Conservation (phyloP, 1,284 basidiomycete genomes). For the Athelia psychrophila region DNA sequence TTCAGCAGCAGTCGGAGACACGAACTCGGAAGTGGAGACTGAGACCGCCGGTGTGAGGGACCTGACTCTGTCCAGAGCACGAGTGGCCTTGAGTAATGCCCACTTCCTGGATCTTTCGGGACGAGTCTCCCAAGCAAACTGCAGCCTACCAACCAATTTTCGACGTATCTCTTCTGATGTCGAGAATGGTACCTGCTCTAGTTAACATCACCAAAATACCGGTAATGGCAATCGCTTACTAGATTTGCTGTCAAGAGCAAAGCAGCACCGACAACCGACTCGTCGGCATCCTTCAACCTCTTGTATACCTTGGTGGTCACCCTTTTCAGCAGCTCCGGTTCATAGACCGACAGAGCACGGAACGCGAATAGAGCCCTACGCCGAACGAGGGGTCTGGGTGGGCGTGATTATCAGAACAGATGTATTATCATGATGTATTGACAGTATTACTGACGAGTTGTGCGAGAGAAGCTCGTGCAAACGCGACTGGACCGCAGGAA, state of each 20-base stretch:
- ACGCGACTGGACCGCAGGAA: constrained; percentile 70
- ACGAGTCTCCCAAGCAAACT: constrained; percentile 11
- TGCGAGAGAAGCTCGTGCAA: constrained; percentile 63
- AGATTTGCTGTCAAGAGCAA: constrained; percentile 31
- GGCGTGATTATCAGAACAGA: constrained; percentile 8
- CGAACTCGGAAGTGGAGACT: constrained; percentile 17
- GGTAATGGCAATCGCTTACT: constrained; percentile 11
- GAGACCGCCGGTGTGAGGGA: constrained; percentile 14
- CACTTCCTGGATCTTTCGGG: constrained; percentile 11
- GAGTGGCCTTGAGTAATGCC: constrained; percentile 20
- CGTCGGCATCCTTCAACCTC: constrained; percentile 45
- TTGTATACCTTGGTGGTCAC: constrained; percentile 41
- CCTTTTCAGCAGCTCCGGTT: constrained; percentile 44
- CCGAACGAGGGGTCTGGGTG: constrained; percentile 51
- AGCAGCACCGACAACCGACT: constrained; percentile 46
- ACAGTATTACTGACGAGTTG: constrained; percentile 62
- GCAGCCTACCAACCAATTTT: constrained; percentile 15
- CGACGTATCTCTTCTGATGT: neutral
- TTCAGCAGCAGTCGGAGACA: constrained; percentile 9
- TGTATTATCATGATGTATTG: constrained; percentile 4
- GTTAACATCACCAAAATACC: neutral
- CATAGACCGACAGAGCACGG: constrained; percentile 47
- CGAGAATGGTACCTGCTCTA: neutral
- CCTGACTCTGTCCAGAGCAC: constrained; percentile 18
- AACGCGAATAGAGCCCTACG: constrained; percentile 59